Evolutionary conservation across 2,329 filamentous ascomycete genomes (phyloP), one percentile per base, ranked within the genome.

Genomic region (Neonectria neomacrospora): DNA sequence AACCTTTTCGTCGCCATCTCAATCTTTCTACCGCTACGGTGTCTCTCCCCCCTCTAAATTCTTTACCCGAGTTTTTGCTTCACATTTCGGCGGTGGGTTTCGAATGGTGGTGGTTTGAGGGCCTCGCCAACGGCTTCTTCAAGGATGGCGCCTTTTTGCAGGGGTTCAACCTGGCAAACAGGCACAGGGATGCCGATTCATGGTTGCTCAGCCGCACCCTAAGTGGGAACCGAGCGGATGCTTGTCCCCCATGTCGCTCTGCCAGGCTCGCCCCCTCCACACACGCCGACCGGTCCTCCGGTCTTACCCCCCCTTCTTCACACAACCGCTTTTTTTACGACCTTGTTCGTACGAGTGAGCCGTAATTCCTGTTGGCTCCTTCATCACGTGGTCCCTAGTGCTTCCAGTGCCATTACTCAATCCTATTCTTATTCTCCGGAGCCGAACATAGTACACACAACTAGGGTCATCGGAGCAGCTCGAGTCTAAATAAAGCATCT

Each of bases 201-300:
- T 57, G 53, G 28, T 28, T 57, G 54, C 59, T 62, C 59, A 62
- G 59, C 59, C 59, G 54, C 59, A 54, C 59, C 32, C 59, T 53
- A 61, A 61, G 47, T 53, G 53, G 58, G 47, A 61, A 52, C 47
- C 58, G 37, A 61, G 37, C 50, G 26, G 52, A 58, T 52, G 55
- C 55, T 58, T 58, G 51, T 61, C 57, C 47, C 20, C n/a, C n/a
- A n/a, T n/a, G n/a, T n/a, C n/a, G n/a, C n/a, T 48, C 47, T 42
- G 23, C 44, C 34, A 47, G 58, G 41, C 53, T 47, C 47, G n/a
- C 34, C 9, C 22, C n/a, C 18, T 37, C 28, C 32, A 28, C 44
- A 23, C 44, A 47, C 44, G 12, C 30, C 11, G 11, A 5, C 10
- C 30, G n/a, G n/a, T n/a, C 30, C 12, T 32, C 11, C 45, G 26